Evolutionary conservation across 2,329 filamentous ascomycete genomes (phyloP), one percentile per base, ranked within the genome.

Genomic region (Beauveria medogensis): DNA sequence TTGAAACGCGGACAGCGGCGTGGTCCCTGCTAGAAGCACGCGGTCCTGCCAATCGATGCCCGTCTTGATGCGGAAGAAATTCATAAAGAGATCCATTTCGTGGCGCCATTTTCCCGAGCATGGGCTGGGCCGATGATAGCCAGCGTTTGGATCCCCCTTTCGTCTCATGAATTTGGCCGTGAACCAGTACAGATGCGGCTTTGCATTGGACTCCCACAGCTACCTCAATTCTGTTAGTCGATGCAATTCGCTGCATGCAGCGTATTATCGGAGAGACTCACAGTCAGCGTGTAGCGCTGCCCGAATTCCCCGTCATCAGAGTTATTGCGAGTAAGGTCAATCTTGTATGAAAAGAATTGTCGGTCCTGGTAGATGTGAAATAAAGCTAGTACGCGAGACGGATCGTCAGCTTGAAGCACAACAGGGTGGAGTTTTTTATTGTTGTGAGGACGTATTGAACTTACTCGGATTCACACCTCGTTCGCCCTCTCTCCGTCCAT

Each of bases 121-220:
- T 3, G 70, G 61, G 64, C 74, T 78, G 0, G 77, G 74, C 0
- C 75, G 73, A 62, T 76, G 66, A 41, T 74, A 74, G 3, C 66
- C 70, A 7, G 76, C 69, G 20, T 72, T 69, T 6, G 64, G 67
- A 62, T 73, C 73, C 7, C 72, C 70, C 7, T 72, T 76, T 59
- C 72, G 75, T 57, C 76, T 76, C 66, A 75, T 77, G 65, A 75
- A 77, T 59, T 82, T 82, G 52, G 78, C 79, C 8, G 82, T 82
- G 51, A 84, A 82, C 65, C 80, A 81, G 73, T 90, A 92, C 0
- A 82, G 79, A 62, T 75, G 77, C 0, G 87, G 87, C 16, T 74
- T 72, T 12, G 79, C 74, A 63, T 83, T 78, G 5, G 86, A 88
- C 70, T 91, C 84, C 74, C 85, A 90, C 55, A 92, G 77, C 87